phyloP scores from a whole-genome alignment of 2,329 filamentous ascomycete genomes.

The Botryotinia convoluta region DNA sequence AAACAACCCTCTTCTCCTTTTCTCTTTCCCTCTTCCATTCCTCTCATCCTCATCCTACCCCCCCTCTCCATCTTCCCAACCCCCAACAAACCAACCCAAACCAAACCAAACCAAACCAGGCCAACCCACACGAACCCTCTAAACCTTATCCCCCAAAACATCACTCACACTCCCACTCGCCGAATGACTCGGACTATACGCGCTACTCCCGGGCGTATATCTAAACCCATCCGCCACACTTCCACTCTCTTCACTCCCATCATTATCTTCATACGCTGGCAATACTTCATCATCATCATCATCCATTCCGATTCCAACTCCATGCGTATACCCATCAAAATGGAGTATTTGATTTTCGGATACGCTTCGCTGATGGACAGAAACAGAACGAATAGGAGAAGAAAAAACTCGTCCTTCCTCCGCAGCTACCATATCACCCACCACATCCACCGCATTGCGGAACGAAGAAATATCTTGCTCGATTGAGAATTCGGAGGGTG shows the following conservation, averaged over 20 bases:
- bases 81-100: too few relatives aligned
- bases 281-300: not conserved
- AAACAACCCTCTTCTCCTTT: too few relatives aligned
- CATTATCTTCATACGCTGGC: slow-evolving; percentile 18
- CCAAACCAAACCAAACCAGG: too few relatives aligned
- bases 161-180: slow-evolving; percentile 30
- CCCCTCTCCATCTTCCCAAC: too few relatives aligned
- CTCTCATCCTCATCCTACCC: too few relatives aligned
- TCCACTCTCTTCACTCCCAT: slow-evolving; percentile 26
- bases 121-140: not conserved
- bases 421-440: slow-evolving; percentile 31
- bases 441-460: slow-evolving; percentile 28
- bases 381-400: too few relatives aligned
- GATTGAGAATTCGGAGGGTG: slow-evolving; percentile 23
- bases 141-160: slow-evolving; percentile 22
- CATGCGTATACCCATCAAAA: not conserved
- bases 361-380: not conserved
- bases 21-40: too few relatives aligned
- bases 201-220: slow-evolving; percentile 32
- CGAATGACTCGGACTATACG: slow-evolving; percentile 29
- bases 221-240: slow-evolving; percentile 35
- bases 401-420: slow-evolving; percentile 15
- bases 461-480: slow-evolving; percentile 30
- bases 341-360: not conserved
- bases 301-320: not conserved